Evolutionary conservation across 345 rosid genomes (phyloP).

Genomic region (Ceriops decandra): DNA sequence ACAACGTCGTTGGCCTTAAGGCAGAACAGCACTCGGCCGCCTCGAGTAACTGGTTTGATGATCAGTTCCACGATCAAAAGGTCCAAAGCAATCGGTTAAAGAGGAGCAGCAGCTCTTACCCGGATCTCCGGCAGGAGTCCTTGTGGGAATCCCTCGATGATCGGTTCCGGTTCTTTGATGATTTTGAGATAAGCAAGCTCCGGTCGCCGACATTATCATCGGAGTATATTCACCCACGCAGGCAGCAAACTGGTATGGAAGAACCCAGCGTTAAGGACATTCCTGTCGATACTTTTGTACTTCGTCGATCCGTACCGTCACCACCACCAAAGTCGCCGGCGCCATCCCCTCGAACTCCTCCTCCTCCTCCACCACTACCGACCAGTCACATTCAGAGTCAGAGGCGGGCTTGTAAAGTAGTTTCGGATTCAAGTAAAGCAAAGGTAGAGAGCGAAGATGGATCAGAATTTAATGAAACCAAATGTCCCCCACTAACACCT

Average conservation of each 20-base stretch:
- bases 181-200: conserved; percentile 50
- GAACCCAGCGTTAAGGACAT: conserved; percentile 53
- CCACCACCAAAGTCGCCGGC: conserved; percentile 23
- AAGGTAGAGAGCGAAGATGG: conserved; percentile 20
- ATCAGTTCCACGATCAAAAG: conserved; percentile 31
- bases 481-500: conserved; percentile 34
- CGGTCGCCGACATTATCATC: conserved; percentile 17
- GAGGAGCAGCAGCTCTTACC: conserved; percentile 74
- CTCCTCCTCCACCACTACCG: conserved; percentile 31
- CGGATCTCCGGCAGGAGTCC: conserved; percentile 59
- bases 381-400: conserved; percentile 29
- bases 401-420: conserved; percentile 27
- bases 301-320: conserved; percentile 32
- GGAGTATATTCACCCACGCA: conserved; percentile 14
- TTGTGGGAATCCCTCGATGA: conserved; percentile 40
- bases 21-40: neutral
- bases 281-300: conserved; percentile 52
- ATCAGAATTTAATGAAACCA: conserved; percentile 15
- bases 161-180: conserved; percentile 62
- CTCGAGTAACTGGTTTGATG: conserved; percentile 43
- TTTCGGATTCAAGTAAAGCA: conserved; percentile 33
- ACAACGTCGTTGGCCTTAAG: neutral
- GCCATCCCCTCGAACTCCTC: conserved; percentile 33
- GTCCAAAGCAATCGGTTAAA: conserved; percentile 40
- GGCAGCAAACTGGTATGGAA: conserved; percentile 27